phyloP scores from a whole-genome alignment of 1,139 yeast genomes.

The Hemisphaericaspora lyxosophila region DNA sequence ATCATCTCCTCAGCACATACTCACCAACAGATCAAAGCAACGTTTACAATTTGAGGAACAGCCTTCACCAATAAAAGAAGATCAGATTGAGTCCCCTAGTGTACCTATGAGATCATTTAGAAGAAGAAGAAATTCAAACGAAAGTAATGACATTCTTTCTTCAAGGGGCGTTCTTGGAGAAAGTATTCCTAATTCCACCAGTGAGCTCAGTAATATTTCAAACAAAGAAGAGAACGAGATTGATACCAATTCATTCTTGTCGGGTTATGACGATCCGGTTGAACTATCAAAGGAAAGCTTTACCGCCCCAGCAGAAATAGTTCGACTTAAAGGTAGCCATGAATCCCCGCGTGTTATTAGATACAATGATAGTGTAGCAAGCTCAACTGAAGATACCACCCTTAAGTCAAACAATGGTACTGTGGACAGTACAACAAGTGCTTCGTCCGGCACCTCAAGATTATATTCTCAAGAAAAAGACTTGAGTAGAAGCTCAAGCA shows the following conservation, averaged over 20 bases:
- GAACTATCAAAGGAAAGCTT: background rate
- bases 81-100: slow-evolving; percentile 1
- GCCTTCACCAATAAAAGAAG: background rate
- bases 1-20: background rate
- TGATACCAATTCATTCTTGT: background rate
- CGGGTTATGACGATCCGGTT: background rate
- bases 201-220: slow-evolving; percentile 7
- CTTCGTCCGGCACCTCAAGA: slow-evolving; percentile 1
- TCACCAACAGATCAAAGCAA: background rate
- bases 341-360: background rate
- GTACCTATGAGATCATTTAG: slow-evolving; percentile 16
- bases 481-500: slow-evolving; percentile 12
- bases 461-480: slow-evolving; percentile 5
- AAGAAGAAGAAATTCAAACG: slow-evolving; percentile 12
- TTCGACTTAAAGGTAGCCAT: background rate
- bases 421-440: background rate
- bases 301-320: background rate
- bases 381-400: background rate
- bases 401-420: slow-evolving; percentile 1
- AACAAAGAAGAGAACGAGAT: background rate
- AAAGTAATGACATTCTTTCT: background rate
- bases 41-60: background rate
- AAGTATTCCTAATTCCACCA: slow-evolving; percentile 7
- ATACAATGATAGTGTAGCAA: background rate
- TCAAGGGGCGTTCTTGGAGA: background rate